These are phyloP conservation scores for Colletotrichum kahawae DNA, from an alignment of 2,329 filamentous ascomycete species.

Conservation along the genomic window DNA sequence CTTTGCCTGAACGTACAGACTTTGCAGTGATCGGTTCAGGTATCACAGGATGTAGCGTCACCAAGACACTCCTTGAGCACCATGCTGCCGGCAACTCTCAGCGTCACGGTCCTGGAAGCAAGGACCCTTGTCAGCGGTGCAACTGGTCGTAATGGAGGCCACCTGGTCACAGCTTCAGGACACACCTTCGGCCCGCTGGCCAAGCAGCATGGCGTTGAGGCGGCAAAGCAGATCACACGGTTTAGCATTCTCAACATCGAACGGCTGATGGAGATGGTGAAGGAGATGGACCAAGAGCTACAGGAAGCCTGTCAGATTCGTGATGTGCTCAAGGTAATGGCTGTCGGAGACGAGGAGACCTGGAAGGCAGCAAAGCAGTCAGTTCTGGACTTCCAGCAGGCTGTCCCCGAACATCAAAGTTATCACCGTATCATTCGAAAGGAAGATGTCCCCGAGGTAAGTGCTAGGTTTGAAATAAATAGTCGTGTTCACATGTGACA, in stretches of 20 bases:
- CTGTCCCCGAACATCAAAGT: conserved; percentile 17
- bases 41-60: conserved; percentile 36
- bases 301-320: conserved; percentile 3
- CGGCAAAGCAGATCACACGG: conserved; percentile 7
- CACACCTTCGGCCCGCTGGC: conserved; percentile 4
- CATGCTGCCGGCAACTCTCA: neutral
- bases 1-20: conserved; percentile 26
- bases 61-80: conserved; percentile 31
- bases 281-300: conserved; percentile 7
- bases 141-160: conserved; percentile 35
- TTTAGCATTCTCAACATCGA: conserved; percentile 12
- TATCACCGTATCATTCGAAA: conserved; percentile 24
- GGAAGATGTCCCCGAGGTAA: conserved; percentile 23
- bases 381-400: conserved; percentile 22
- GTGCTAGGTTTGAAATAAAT: neutral
- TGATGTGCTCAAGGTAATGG: conserved; percentile 25
- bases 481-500: no score
- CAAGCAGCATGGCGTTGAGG: conserved; percentile 9
- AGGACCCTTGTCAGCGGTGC: conserved; percentile 31
- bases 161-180: conserved; percentile 3
- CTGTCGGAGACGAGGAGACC: conserved; percentile 22
- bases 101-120: conserved; percentile 31
- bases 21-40: conserved; percentile 42
- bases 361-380: conserved; percentile 23
- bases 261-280: neutral